Evolutionary conservation across 805 yeast species (phyloP).

Genomic region (Teunomyces kruisii): DNA sequence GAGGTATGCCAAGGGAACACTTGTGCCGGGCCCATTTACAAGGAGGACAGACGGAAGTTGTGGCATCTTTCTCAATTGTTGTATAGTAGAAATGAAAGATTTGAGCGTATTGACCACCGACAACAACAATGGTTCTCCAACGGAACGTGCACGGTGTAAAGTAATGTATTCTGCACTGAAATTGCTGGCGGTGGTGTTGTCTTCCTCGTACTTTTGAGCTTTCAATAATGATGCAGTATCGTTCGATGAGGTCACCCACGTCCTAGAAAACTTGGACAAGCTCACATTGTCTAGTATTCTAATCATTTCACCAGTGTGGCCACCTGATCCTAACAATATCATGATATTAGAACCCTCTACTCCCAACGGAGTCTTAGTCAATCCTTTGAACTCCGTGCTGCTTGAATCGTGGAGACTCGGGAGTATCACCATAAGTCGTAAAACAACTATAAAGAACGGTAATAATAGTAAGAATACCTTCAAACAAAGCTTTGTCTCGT

Average conservation of each 20-base stretch:
- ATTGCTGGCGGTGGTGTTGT: constrained; percentile 8
- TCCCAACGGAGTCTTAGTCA: constrained; percentile 2
- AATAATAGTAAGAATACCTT: constrained; percentile 14
- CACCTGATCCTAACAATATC: constrained; percentile 90
- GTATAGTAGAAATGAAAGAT: constrained; percentile 33
- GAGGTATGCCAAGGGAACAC: constrained; percentile 65
- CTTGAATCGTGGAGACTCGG: constrained; percentile 15
- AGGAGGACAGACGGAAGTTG: constrained; percentile 46
- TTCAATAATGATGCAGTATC: constrained; percentile 50
- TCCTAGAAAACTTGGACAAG: constrained; percentile 23
- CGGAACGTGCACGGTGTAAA: constrained; percentile 58
- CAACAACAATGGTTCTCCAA: constrained; percentile 53
- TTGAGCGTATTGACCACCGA: constrained; percentile 46
- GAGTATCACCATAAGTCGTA: constrained; percentile 23
- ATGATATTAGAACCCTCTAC: constrained; percentile 33
- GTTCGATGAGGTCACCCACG: constrained; percentile 48
- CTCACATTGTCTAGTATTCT: constrained; percentile 51
- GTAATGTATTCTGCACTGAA: constrained; percentile 22
- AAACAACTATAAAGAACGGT: constrained; percentile 21
- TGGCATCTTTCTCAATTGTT: constrained; percentile 25
- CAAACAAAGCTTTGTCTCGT: constrained; percentile 18
- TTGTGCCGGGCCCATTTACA: constrained; percentile 81
- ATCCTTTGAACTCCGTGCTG: background rate
- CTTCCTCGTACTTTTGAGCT: constrained; percentile 36
- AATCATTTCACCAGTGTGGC: constrained; percentile 96